These are phyloP conservation scores for Diplodia seriata DNA, from an alignment of 2,329 filamentous ascomycete species.

Conservation along the genomic window DNA sequence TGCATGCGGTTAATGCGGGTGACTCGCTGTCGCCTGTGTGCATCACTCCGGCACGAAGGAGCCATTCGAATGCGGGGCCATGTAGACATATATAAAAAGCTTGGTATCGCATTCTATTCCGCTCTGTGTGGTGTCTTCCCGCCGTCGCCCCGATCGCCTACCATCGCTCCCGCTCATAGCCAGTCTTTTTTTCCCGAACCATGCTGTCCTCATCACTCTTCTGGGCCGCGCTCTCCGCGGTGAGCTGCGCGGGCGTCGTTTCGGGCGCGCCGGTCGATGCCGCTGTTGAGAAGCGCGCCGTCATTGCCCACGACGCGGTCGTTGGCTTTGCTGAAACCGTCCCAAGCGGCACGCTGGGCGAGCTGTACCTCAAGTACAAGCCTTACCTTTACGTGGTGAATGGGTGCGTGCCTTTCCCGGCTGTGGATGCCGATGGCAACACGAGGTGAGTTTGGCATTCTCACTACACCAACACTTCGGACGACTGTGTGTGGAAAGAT, in stretches of 20 bases:
- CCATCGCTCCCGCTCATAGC: not conserved
- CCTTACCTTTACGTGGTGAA: constrained; percentile 62
- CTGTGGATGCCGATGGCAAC: constrained; percentile 64
- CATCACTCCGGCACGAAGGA: no score
- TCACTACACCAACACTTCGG: not conserved
- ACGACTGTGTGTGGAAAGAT: not conserved
- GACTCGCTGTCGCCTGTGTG: not conserved
- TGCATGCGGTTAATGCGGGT: not conserved
- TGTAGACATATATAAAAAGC: constrained; percentile 5
- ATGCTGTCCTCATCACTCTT: constrained; percentile 5
- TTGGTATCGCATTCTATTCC: not conserved
- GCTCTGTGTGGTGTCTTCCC: not conserved
- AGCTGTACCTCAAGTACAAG: constrained; percentile 63
- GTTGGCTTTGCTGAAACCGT: constrained; percentile 63
- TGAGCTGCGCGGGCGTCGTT: constrained; percentile 6
- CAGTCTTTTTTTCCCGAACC: not conserved
- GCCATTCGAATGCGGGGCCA: not conserved
- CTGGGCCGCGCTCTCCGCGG: constrained; percentile 10
- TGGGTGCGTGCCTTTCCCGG: constrained; percentile 69
- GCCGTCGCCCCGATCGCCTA: no score
- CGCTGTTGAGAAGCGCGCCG: constrained; percentile 48
- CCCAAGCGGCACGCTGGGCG: constrained; percentile 54
- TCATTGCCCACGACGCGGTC: constrained; percentile 56
- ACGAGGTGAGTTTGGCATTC: constrained; percentile 55
- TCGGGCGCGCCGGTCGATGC: not conserved